Conservation (phyloP, 257 asterid species). For the Leptodermis oblonga region DNA sequence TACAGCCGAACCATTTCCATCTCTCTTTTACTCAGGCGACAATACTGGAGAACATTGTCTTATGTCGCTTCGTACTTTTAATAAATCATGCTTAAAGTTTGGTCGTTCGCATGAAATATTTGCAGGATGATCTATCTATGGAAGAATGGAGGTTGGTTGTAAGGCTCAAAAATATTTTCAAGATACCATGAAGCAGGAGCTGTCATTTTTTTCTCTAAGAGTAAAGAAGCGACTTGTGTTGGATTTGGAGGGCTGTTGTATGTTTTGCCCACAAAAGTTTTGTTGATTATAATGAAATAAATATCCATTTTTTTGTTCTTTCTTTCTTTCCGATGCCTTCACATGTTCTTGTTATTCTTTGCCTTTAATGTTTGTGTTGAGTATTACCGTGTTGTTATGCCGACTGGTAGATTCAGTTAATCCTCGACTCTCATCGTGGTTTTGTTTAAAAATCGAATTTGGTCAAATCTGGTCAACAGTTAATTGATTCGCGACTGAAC, state of each 20-base stretch:
- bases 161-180: conserved; percentile 69
- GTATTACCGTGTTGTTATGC: too few relatives aligned
- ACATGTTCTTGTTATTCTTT: too few relatives aligned
- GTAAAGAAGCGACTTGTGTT: background rate
- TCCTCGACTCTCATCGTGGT: too few relatives aligned
- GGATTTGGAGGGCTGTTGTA: background rate
- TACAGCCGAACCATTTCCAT: conserved; percentile 1
- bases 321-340: background rate
- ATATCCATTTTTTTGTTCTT: background rate
- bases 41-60: background rate
- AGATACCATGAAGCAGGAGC: conserved; percentile 46
- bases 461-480: too few relatives aligned
- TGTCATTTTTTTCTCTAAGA: too few relatives aligned
- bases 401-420: too few relatives aligned
- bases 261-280: background rate
- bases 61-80: background rate
- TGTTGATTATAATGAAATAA: background rate
- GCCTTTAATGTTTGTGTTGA: too few relatives aligned
- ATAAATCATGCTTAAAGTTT: background rate
- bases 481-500: too few relatives aligned
- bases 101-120: background rate
- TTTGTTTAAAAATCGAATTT: too few relatives aligned
- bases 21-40: background rate
- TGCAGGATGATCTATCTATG: conserved; percentile 65
- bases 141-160: conserved; percentile 75